Evolutionary conservation across 2,329 filamentous ascomycete species (phyloP).

Genomic region (Colletotrichum camelliae): DNA sequence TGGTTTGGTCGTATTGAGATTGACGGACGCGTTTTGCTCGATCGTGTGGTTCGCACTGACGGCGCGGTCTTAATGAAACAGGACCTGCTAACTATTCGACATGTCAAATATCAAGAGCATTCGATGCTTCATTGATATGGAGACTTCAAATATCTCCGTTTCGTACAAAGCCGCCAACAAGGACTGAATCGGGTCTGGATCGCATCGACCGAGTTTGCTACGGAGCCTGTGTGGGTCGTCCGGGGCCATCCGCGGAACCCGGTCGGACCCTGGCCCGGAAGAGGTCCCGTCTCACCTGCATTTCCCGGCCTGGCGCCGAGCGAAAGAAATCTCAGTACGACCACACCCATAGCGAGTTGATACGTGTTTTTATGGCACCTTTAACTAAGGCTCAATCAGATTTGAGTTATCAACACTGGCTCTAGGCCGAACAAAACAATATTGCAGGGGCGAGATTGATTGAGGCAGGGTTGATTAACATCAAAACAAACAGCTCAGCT

Average conservation of each 20-base stretch:
- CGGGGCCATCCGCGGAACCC: background rate
- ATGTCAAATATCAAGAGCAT: too few relatives aligned
- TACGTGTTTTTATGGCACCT: too few relatives aligned
- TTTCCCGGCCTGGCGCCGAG: background rate
- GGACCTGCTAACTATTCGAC: background rate
- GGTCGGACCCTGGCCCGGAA: background rate
- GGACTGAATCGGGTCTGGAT: background rate
- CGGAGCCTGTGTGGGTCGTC: background rate
- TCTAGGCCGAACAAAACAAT: background rate
- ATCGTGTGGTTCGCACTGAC: background rate
- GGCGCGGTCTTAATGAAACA: background rate
- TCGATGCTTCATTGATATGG: too few relatives aligned
- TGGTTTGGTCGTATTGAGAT: background rate
- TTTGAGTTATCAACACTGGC: too few relatives aligned
- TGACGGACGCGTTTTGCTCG: background rate
- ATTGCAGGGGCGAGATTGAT: too few relatives aligned
- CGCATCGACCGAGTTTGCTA: background rate
- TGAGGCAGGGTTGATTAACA: too few relatives aligned
- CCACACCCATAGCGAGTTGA: background rate
- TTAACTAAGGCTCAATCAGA: too few relatives aligned
- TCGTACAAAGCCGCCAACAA: background rate
- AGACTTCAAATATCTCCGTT: background rate
- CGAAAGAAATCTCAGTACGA: background rate
- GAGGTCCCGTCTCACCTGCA: background rate
- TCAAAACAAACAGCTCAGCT: too few relatives aligned